Conservation (phyloP, 257 asterid genomes). For the Solanum piurae region DNA sequence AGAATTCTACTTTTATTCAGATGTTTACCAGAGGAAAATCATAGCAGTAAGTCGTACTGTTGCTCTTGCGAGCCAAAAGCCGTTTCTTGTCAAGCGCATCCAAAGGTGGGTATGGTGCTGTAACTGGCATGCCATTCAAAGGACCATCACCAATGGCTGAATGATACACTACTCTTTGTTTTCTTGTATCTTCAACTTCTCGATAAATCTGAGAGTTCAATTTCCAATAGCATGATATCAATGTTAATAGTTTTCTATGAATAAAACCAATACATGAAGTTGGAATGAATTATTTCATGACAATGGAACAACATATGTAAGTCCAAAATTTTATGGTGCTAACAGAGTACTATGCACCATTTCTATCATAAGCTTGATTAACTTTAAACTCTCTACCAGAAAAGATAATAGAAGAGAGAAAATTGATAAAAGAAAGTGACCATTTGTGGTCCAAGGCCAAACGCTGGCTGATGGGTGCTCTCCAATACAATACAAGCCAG, state of each 20-base stretch:
- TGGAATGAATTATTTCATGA: background rate
- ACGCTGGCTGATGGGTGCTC: background rate
- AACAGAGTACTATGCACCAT: background rate
- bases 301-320: background rate
- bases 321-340: background rate
- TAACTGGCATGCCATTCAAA: conserved; percentile 68
- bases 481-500: background rate
- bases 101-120: conserved; percentile 64
- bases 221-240: background rate
- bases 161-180: conserved; percentile 46
- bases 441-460: background rate
- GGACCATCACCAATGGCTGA: conserved; percentile 56
- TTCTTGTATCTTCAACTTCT: conserved; percentile 64
- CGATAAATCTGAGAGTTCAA: conserved; percentile 60
- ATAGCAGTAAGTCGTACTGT: conserved; percentile 90
- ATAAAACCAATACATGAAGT: background rate
- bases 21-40: conserved; percentile 88
- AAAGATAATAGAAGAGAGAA: background rate
- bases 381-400: background rate
- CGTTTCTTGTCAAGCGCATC: conserved; percentile 86
- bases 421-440: background rate
- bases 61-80: conserved; percentile 68
- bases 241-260: background rate
- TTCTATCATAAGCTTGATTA: background rate
- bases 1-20: background rate